Conservation (phyloP, 2,329 filamentous ascomycete genomes). For the Metarhizium album region DNA sequence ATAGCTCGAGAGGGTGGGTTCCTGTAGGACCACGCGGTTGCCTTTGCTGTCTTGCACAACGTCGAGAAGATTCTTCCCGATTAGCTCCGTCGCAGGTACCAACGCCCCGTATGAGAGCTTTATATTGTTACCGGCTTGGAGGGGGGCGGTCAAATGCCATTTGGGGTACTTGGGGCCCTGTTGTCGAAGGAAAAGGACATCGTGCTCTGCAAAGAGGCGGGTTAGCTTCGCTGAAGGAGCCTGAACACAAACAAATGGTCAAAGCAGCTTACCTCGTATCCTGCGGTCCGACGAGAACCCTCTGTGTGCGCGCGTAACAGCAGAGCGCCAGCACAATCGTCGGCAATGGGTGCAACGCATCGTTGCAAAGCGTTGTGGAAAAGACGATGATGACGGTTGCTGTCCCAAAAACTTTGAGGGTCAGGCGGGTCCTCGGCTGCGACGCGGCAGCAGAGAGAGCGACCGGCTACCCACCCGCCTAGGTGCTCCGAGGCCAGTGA, state of each 20-base stretch:
- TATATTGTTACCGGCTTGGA: slow-evolving; percentile 20
- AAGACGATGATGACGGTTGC: background rate
- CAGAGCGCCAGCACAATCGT: background rate
- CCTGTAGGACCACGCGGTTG: slow-evolving; percentile 43
- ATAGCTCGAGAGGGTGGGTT: slow-evolving; percentile 64
- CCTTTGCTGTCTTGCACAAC: slow-evolving; percentile 42
- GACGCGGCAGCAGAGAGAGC: too few species aligned
- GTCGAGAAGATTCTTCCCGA: slow-evolving; percentile 51
- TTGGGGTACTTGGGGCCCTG: slow-evolving; percentile 23
- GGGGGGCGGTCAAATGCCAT: slow-evolving; percentile 28
- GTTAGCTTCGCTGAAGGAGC: background rate
- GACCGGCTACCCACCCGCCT: too few species aligned
- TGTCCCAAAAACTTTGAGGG: too few species aligned
- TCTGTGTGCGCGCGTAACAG: background rate
- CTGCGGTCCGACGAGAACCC: slow-evolving; percentile 17
- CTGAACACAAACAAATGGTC: background rate
- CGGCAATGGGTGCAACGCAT: background rate
- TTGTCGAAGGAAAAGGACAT: slow-evolving; percentile 30
- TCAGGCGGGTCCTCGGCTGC: background rate
- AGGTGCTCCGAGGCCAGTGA: too few species aligned
- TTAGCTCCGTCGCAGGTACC: slow-evolving; percentile 44
- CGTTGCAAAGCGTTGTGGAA: background rate
- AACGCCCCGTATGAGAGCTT: slow-evolving; percentile 33
- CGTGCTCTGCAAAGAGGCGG: slow-evolving; percentile 21
- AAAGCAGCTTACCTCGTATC: slow-evolving; percentile 14